Evolutionary conservation across 805 yeast species (phyloP), one percentile per base, ranked within the genome.

Genomic region (Cyberlindnera petersonii): DNA sequence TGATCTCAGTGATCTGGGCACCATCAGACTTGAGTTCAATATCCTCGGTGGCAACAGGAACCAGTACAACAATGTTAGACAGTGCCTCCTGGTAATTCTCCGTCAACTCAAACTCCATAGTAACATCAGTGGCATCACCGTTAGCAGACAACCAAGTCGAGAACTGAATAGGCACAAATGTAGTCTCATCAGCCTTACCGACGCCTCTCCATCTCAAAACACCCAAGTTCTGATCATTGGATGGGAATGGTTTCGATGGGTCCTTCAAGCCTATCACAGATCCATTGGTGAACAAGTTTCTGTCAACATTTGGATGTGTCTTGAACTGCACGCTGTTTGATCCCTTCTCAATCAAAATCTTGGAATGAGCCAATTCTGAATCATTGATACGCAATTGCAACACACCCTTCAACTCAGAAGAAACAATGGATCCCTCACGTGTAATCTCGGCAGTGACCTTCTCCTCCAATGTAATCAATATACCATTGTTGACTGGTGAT

Each of bases 241-340:
- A 72, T 27, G 98, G 98, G 76, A 93, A 89, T 24, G 88, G 76
- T 57, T 86, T 86, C 32, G 72, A 57, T 38, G 77, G 68, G 59
- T 89, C 95, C 59, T 85, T 86, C 56, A 89, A 74, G 1, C 83
- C 83, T 54, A 93, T 78, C 30, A 74, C 62, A 42, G 74, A 68
- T 13, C 68, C 61, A 11, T 72, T 59, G 31, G 73, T 70, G 61
- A 91, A 93, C 55, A 76, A 62, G 29, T 66, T 67, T 56, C 85
- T 82, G 65, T 93, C 97, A 49, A 93, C 94, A 59, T 91, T 89
- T 47, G 98, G 98, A 68, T 93, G 96, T 13, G 98, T 88, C 63
- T 89, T 89, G 69, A 76, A 93, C 57, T 82, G 88, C 32, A 79
- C 47, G 66, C 77, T 61, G 26, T 69, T 61, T 13, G 72, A 63